Conservation (phyloP, 306 rosid genomes). For the Dalbergia cultrata region DNA sequence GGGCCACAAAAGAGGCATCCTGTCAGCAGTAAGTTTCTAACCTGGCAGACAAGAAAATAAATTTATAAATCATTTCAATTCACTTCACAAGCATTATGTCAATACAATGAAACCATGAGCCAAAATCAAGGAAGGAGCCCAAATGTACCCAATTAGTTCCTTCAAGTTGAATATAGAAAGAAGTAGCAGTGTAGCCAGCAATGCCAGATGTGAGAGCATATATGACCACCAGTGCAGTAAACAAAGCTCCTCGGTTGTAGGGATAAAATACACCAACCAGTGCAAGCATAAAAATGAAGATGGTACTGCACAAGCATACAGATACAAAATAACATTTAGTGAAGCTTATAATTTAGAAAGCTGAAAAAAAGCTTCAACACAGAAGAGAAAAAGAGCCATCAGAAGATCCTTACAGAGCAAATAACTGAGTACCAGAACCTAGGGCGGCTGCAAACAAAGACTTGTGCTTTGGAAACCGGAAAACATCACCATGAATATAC, state of each 20-base stretch:
- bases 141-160: constrained; percentile 85
- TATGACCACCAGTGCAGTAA: constrained; percentile 92
- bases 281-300: constrained; percentile 93
- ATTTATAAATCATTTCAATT: constrained; percentile 31
- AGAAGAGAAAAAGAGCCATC: background rate
- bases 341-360: background rate
- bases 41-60: constrained; percentile 66
- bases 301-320: constrained; percentile 69
- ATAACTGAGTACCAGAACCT: constrained; percentile 96
- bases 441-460: constrained; percentile 91
- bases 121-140: constrained; percentile 35
- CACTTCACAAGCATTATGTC: constrained; percentile 13
- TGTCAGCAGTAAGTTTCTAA: constrained; percentile 87
- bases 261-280: constrained; percentile 97
- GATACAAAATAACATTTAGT: constrained; percentile 34
- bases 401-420: constrained; percentile 80
- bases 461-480: constrained; percentile 87
- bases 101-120: constrained; percentile 32
- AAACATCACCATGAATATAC: constrained; percentile 96
- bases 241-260: constrained; percentile 94
- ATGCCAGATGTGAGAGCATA: constrained; percentile 98
- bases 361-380: constrained; percentile 8
- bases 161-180: constrained; percentile 95
- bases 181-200: constrained; percentile 90
- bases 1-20: constrained; percentile 99